These are phyloP conservation scores for Epichloe sibirici DNA, from an alignment of 2,329 filamentous ascomycete genomes.

Conservation along the genomic window DNA sequence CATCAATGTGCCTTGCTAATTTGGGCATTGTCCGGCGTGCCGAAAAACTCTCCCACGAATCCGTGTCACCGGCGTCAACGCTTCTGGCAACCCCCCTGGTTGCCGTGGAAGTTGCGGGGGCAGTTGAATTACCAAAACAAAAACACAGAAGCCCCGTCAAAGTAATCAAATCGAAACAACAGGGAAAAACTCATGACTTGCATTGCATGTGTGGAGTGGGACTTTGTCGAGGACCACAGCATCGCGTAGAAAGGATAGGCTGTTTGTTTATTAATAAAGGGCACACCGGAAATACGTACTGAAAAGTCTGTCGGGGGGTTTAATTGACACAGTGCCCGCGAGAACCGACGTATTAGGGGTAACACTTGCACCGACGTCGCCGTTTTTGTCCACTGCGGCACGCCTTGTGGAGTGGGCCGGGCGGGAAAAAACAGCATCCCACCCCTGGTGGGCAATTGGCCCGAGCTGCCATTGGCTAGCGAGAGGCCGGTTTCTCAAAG, in stretches of 20 bases:
- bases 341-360: background rate
- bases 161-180: background rate
- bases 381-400: background rate
- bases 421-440: no score
- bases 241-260: no score
- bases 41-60: background rate
- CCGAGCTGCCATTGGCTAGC: background rate
- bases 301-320: no score
- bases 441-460: no score
- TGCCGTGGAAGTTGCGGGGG: constrained; percentile 13
- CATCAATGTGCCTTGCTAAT: no score
- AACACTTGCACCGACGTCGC: background rate
- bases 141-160: background rate
- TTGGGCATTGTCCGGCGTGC: no score
- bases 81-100: constrained; percentile 5
- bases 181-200: background rate
- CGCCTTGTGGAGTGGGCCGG: no score
- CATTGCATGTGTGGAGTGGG: background rate
- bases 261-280: no score
- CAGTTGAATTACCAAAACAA: constrained; percentile 7
- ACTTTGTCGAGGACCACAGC: no score
- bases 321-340: background rate
- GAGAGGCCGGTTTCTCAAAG: background rate
- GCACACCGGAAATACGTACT: no score
- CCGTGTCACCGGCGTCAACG: background rate